Evolutionary conservation across 108 stramenopile species (phyloP), one percentile per base, ranked within the genome.

Genomic region (Skeletonema grethae): DNA sequence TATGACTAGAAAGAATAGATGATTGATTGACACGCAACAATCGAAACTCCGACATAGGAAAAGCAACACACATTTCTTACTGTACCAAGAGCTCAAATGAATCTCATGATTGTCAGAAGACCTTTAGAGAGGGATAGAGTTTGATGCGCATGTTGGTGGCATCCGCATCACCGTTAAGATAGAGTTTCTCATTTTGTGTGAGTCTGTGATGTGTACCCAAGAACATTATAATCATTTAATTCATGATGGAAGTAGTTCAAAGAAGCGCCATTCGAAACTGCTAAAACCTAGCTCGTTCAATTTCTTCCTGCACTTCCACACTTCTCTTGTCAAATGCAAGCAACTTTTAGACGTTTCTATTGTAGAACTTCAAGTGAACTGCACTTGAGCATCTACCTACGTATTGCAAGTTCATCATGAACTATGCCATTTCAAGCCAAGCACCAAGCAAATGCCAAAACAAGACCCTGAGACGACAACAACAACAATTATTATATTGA

Each of bases 1-100:
- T 11, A 43, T 15, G 15, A n/a, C 41, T 5, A n/a, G 15, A n/a
- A 38, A 38, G 36, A 38, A 38, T 38, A 7, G 34, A 34, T 4
- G 34, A 34, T 68, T 34, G 31, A 61, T 61, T 61, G 18, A 61
- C 22, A 29, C 59, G 22, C 10, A 15, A 60, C 59, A 60, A 29
- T 29, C n/a, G n/a, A 16, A 31, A 60, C 32, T n/a, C 15, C 15
- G 41, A n/a, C 13, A 43, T 3, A 43, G 15, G 41, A n/a, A 43
- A 43, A 43, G 4, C 41, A n/a, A 4, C 41, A 43, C 15, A 43
- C 1, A 43, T 28, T 31, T 16, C 10, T 60, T 28, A 61, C 12
- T 16, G 5, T 16, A 35, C 7, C 29, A 61, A 31, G 32, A 32
- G 6, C 29, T 7, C 30, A 12, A 29, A 28, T 28, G 1, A 0